Percentiles rank a stretch among this genome's conserved stretches.
phyloP scores from a whole-genome alignment of 257 asterid species.

The Echium plantagineum region DNA sequence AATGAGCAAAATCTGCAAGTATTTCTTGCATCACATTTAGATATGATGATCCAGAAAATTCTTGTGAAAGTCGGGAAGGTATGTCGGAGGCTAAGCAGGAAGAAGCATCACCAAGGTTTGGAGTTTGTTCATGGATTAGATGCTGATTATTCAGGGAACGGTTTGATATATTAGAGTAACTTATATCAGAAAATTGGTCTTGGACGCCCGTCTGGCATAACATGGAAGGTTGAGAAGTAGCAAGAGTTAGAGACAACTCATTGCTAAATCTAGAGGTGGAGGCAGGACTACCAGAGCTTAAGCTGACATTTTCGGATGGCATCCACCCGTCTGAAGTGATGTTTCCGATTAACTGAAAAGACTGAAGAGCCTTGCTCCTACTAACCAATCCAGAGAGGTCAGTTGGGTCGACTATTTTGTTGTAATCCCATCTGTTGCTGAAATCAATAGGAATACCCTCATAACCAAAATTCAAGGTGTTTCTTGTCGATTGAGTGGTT shows the following conservation, averaged over 20 bases:
- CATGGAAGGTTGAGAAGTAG: constrained; percentile 35
- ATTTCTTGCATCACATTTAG: constrained; percentile 61
- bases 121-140: constrained; percentile 34
- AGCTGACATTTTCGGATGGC: constrained; percentile 16
- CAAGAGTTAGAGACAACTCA: constrained; percentile 60
- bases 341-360: constrained; percentile 16
- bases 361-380: constrained; percentile 14
- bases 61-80: constrained; percentile 28
- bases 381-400: constrained; percentile 19
- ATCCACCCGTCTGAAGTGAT: constrained; percentile 28
- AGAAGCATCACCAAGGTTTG: constrained; percentile 36
- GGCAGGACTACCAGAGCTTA: constrained; percentile 20
- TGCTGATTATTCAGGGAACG: constrained; percentile 27
- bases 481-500: constrained; percentile 20
- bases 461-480: constrained; percentile 6
- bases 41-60: constrained; percentile 47
- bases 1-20: constrained; percentile 54
- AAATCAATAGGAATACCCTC: constrained; percentile 20
- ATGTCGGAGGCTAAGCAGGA: constrained; percentile 30
- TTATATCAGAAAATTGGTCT: constrained; percentile 48
- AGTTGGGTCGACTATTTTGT: constrained; percentile 16
- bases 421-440: constrained; percentile 24
- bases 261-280: constrained; percentile 33
- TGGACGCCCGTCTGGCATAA: constrained; percentile 15
- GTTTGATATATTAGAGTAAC: constrained; percentile 32